Percentiles rank a stretch among this genome's conserved stretches.
Conservation (phyloP, 2,329 filamentous ascomycete species). For the Neofusicoccum kwambonambiense region DNA sequence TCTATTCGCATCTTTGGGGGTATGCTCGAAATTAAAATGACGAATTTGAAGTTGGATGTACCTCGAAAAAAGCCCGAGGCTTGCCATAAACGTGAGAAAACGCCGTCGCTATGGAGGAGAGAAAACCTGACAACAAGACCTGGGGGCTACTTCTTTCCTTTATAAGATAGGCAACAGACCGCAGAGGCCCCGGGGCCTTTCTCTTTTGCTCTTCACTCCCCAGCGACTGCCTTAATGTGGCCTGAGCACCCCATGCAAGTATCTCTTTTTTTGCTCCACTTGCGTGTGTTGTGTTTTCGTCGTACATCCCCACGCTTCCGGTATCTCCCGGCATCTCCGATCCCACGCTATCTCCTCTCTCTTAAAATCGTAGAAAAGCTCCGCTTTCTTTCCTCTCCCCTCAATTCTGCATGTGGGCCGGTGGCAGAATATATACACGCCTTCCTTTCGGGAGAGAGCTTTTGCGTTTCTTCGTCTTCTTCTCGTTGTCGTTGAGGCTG, state of each 20-base stretch:
- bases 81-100: neutral
- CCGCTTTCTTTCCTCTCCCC: neutral
- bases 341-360: neutral
- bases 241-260: neutral
- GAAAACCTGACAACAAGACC: neutral
- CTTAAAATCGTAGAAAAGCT: neutral
- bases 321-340: neutral
- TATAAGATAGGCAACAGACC: neutral
- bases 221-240: neutral
- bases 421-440: neutral
- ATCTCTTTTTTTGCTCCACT: slow-evolving; percentile 4
- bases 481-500: neutral
- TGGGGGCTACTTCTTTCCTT: neutral
- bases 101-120: neutral
- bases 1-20: neutral
- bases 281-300: neutral
- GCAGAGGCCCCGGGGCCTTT: neutral
- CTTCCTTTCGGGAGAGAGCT: neutral
- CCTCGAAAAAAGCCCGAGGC: too few relatives aligned
- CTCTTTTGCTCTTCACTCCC: neutral
- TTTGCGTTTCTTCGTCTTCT: neutral
- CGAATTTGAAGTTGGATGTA: neutral
- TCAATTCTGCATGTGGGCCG: neutral
- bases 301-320: slow-evolving; percentile 4
- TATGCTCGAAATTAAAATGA: neutral